Conservation (phyloP, 192 early-diverging fungal species). For the Backusella australiensis region DNA sequence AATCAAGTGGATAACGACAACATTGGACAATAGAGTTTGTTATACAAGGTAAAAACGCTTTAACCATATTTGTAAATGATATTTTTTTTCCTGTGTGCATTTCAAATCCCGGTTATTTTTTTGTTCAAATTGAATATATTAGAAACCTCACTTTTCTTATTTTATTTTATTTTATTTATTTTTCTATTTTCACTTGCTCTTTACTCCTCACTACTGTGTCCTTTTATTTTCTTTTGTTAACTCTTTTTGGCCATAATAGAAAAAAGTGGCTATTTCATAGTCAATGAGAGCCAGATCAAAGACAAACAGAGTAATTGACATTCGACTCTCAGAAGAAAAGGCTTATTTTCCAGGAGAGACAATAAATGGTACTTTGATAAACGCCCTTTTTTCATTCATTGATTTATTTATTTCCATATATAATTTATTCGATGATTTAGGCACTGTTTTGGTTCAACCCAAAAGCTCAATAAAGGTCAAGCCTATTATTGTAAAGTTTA, state of each 20-base stretch:
- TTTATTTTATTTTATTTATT: neutral
- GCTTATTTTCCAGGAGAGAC: constrained; percentile 39
- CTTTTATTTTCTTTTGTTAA: neutral
- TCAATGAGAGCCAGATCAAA: constrained; percentile 11
- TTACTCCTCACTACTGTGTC: neutral
- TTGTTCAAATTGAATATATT: neutral
- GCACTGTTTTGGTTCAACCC: constrained; percentile 27
- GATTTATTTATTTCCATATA: neutral
- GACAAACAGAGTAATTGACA: constrained; percentile 24
- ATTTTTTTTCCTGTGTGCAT: neutral
- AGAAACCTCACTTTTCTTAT: neutral
- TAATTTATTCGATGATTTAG: constrained; percentile 14
- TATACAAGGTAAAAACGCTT: neutral
- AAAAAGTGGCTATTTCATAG: neutral
- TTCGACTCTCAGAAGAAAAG: constrained; percentile 33
- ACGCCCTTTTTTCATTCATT: neutral
- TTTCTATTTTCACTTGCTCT: neutral
- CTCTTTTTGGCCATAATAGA: constrained; percentile 1
- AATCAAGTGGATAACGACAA: neutral
- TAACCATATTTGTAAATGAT: neutral
- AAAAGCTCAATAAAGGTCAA: constrained; percentile 34
- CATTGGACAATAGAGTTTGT: neutral
- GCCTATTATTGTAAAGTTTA: constrained; percentile 25
- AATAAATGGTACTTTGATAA: constrained; percentile 28
- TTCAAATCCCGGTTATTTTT: neutral